Evolutionary conservation across 1,139 yeast species (phyloP).

Genomic region (Lodderomyces elongisporus): DNA sequence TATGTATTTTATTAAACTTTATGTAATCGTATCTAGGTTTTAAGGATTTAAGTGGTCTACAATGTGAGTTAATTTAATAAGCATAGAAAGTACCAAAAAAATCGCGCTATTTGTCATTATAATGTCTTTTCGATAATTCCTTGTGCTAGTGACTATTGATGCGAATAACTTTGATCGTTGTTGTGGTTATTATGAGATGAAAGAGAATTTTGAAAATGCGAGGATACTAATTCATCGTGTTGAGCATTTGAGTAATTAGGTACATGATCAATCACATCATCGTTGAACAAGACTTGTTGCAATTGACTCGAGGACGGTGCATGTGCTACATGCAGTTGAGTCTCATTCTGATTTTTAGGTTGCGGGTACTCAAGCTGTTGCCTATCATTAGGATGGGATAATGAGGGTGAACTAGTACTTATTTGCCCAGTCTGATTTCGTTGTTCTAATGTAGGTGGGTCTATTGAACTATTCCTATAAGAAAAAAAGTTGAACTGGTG

Average conservation of each 20-base stretch:
- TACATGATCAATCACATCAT: conserved; percentile 26
- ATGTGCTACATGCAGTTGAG: background rate
- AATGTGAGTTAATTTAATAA: too few species aligned
- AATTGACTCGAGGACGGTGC: background rate
- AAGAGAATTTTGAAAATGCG: too few species aligned
- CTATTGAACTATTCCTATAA: conserved; percentile 6
- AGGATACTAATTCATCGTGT: conserved; percentile 21
- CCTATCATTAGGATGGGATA: background rate
- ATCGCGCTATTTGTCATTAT: too few species aligned
- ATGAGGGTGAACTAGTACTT: conserved; percentile 1
- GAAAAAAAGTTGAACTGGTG: conserved; percentile 8
- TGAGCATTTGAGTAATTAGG: conserved; percentile 33
- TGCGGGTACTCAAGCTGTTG: background rate
- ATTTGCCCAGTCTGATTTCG: conserved; percentile 1
- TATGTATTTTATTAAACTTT: too few species aligned
- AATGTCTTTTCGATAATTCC: too few species aligned
- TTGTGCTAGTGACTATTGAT: too few species aligned
- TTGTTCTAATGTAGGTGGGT: too few species aligned
- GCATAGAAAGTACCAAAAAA: too few species aligned
- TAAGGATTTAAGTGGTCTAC: too few species aligned
- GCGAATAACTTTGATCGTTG: too few species aligned
- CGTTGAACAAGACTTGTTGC: conserved; percentile 10
- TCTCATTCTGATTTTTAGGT: background rate
- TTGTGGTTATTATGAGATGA: too few species aligned
- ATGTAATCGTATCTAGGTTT: too few species aligned